Percentiles rank a stretch among this genome's conserved stretches.
phyloP scores from a whole-genome alignment of 805 yeast genomes.

The Yamadazyma insecticola region DNA sequence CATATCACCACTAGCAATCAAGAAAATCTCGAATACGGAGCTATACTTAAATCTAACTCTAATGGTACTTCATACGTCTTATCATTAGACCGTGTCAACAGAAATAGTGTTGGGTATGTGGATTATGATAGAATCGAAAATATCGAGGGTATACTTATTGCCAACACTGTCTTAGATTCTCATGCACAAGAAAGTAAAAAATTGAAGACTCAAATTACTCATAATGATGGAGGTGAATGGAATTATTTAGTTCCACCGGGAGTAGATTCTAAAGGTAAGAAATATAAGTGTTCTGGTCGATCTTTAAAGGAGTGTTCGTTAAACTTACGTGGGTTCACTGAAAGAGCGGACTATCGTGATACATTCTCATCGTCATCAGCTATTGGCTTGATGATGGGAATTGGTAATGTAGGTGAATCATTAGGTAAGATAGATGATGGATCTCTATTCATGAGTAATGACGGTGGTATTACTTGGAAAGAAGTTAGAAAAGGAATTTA shows the following conservation, averaged over 20 bases:
- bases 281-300: conserved; percentile 47
- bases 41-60: conserved; percentile 80
- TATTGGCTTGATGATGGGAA: conserved; percentile 80
- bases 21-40: conserved; percentile 60
- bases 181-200: conserved; percentile 39
- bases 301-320: conserved; percentile 64
- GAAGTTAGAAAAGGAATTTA: conserved; percentile 69
- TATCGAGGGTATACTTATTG: conserved; percentile 77
- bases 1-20: conserved; percentile 69
- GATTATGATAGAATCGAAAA: conserved; percentile 84
- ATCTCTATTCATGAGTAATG: conserved; percentile 74
- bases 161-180: conserved; percentile 64
- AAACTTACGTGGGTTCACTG: conserved; percentile 88
- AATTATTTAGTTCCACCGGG: conserved; percentile 63
- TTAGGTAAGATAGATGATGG: conserved; percentile 45
- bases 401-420: conserved; percentile 82
- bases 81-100: conserved; percentile 65
- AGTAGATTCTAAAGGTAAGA: conserved; percentile 55
- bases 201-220: conserved; percentile 70
- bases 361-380: conserved; percentile 88
- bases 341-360: conserved; percentile 77
- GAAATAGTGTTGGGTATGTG: conserved; percentile 69
- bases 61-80: conserved; percentile 85
- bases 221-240: conserved; percentile 94
- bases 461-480: conserved; percentile 88